Base-by-base conservation (phyloP, 768 basidiomycete genomes). In the Suillus lakei region DNA sequence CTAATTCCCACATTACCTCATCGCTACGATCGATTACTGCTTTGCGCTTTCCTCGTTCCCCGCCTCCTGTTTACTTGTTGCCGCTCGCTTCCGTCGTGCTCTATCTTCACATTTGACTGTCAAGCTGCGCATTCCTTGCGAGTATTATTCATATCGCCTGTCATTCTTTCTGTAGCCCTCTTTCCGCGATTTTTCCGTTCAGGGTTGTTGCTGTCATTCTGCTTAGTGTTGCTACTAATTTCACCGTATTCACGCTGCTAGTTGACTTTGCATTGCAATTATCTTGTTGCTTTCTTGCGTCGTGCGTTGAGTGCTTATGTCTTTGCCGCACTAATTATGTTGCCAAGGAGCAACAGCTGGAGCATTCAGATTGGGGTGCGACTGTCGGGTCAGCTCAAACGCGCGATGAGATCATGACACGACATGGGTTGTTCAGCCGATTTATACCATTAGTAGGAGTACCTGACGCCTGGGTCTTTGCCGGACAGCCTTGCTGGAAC, bases 61-160 rank as follows among this genome's bases (percentile, higher is more conserved):
- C 34, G 60, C 66, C 66, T 38, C 60, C 38, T 60, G 66, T 44
- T 61, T 39, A 18, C 30, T 32, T 30, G 18, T 30, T 60, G 54
- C 53, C 48, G 30, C 28, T 60, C 62, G 62, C 62, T 63, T 41
- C 36, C 16, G 50, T 34, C 50, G 16, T 41, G 56, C 16, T 39
- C 39, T 58, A 58, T 58, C 34, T 34, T 26, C 23, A 58, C 26
- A 41, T 59, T 41, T 63, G 74, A 67, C 73, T 69, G 71, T 64
- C 51, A 68, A 63, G 60, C 54, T 56, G 62, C 38, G 56, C 68
- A 68, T 51, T 67, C 62, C 59, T 46, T 60, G 51, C 58, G 64
- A 59, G 60, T 64, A 66, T 56, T 76, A 77, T 75, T 73, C 59
- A 77, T 78, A 76, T 76, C 77, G 69, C 67, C 75, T 77, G 76